These are phyloP conservation scores for Ajuga reptans DNA, from an alignment of 305 asterid genomes.

Conservation along the genomic window DNA sequence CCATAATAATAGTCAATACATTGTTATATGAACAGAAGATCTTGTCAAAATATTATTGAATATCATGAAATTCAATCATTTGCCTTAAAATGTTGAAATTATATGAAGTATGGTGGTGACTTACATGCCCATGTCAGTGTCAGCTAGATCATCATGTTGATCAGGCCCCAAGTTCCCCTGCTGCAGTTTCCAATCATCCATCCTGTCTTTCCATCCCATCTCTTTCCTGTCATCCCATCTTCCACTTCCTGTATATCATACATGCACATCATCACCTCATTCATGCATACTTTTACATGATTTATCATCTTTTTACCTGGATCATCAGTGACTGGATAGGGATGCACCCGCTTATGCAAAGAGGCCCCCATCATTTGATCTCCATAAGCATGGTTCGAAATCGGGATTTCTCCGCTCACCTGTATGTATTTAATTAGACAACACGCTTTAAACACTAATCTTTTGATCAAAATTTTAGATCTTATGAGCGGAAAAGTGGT, in stretches of 20 bases:
- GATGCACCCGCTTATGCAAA: constrained; percentile 81
- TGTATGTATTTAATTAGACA: constrained; percentile 19
- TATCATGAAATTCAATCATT: not conserved
- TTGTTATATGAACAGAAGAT: not conserved
- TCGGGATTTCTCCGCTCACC: constrained; percentile 86
- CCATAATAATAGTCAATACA: not conserved
- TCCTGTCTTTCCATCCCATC: constrained; percentile 84
- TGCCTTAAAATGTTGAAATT: not conserved
- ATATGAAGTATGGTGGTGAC: constrained; percentile 10
- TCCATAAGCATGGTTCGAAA: constrained; percentile 60
- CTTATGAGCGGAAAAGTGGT: not conserved
- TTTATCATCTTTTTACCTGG: constrained; percentile 32
- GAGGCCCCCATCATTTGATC: constrained; percentile 62
- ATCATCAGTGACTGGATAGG: constrained; percentile 65
- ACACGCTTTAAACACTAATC: not conserved
- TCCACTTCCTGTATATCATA: constrained; percentile 44
- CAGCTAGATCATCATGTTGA: constrained; percentile 47
- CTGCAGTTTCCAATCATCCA: constrained; percentile 94
- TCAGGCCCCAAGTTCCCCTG: constrained; percentile 72
- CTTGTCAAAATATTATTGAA: too few relatives aligned
- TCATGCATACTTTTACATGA: not conserved
- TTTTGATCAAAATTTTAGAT: not conserved
- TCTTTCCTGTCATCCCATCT: constrained; percentile 84
- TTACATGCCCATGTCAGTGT: constrained; percentile 74
- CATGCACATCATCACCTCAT: not conserved